Evolutionary conservation across 345 rosid genomes (phyloP).

Genomic region (Erysimum cheiranthoides): DNA sequence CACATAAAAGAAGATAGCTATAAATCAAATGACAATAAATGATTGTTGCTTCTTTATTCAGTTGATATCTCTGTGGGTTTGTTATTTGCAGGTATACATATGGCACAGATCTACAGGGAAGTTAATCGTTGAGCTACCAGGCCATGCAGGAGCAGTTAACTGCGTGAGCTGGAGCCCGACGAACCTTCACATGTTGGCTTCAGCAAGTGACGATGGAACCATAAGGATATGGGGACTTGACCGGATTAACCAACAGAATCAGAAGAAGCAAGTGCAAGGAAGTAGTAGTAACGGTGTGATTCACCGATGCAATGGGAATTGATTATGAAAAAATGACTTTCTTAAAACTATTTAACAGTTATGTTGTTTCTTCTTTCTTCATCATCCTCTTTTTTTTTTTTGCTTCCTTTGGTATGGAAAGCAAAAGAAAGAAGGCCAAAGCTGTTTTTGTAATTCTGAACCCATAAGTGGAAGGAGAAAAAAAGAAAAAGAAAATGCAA

Average conservation of each 20-base stretch:
- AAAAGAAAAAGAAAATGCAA: constrained; percentile 9
- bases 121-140: constrained; percentile 54
- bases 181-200: constrained; percentile 73
- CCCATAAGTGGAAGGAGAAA: constrained; percentile 6
- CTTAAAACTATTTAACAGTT: constrained; percentile 31
- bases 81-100: constrained; percentile 61
- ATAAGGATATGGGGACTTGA: constrained; percentile 79
- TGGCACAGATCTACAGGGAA: constrained; percentile 70
- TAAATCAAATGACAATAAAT: not conserved
- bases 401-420: constrained; percentile 33
- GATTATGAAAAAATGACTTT: constrained; percentile 20
- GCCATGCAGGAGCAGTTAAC: constrained; percentile 75
- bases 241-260: constrained; percentile 43
- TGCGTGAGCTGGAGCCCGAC: constrained; percentile 81
- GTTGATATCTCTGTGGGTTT: not conserved
- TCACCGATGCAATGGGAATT: constrained; percentile 48
- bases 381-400: not conserved
- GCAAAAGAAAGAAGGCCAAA: constrained; percentile 11
- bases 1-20: not conserved
- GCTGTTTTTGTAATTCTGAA: constrained; percentile 29
- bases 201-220: constrained; percentile 74
- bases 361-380: constrained; percentile 39
- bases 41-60: not conserved
- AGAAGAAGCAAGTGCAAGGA: constrained; percentile 43
- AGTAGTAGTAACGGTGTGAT: constrained; percentile 44